phyloP scores from a whole-genome alignment of 805 yeast genomes.

The Saturnispora zaruensis region DNA sequence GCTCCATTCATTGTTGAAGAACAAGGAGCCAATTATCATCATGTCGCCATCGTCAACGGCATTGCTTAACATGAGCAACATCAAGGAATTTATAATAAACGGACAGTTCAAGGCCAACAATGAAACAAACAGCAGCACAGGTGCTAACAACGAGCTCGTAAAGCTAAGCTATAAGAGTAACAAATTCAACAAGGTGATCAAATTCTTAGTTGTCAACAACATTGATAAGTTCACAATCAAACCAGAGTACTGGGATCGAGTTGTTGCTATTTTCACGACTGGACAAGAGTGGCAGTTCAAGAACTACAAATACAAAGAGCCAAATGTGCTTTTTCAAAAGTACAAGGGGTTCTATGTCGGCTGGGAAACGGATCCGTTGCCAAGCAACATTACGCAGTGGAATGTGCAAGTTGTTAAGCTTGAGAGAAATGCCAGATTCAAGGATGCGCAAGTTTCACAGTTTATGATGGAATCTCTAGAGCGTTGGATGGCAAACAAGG shows the following conservation, averaged over 20 bases:
- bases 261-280: conserved; percentile 89
- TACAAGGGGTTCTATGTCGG: conserved; percentile 76
- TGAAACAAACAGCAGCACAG: conserved; percentile 13
- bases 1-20: conserved; percentile 16
- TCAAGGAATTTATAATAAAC: conserved; percentile 61
- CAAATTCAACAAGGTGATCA: conserved; percentile 44
- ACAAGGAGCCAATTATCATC: conserved; percentile 60
- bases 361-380: conserved; percentile 72
- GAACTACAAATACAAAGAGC: conserved; percentile 74
- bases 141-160: conserved; percentile 28
- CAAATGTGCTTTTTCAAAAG: conserved; percentile 70
- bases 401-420: conserved; percentile 71
- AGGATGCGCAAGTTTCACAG: conserved; percentile 81
- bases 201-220: conserved; percentile 77
- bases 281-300: conserved; percentile 98
- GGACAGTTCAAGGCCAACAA: conserved; percentile 44
- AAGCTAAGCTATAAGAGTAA: conserved; percentile 50
- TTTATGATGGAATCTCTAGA: conserved; percentile 81
- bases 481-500: conserved; percentile 57
- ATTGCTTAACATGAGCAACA: conserved; percentile 53
- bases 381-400: conserved; percentile 74
- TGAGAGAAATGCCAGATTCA: conserved; percentile 77
- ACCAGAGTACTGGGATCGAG: conserved; percentile 97
- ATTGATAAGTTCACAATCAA: conserved; percentile 81
- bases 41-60: conserved; percentile 77